Base-by-base conservation (phyloP, 371 early-diverging fungal species). In the Mucor racemosus region DNA sequence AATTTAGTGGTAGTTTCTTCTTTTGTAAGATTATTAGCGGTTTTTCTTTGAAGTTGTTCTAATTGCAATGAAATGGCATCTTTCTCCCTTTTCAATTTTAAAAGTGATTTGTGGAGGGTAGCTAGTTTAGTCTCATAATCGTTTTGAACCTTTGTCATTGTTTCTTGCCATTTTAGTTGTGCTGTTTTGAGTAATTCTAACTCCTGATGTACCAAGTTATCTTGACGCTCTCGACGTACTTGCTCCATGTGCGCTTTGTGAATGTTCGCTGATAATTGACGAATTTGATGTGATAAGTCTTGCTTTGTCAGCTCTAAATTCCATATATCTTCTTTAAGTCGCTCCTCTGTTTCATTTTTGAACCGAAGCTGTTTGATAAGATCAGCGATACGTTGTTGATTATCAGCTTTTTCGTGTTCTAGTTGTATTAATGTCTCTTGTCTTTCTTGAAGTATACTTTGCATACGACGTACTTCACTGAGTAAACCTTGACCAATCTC, bases 331-430 rank as follows among this genome's bases (percentile, higher is more conserved):
- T 81, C 77, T 46, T 78, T 78, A 10, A 73, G 39, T 65, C 56
- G 60, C 17, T 78, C 77, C 72, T 87, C 86, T 14, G 61, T 65
- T 48, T 86, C 82, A 53, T 73, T 69, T 34, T 80, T 84, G 34
- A 80, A 76, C 6, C 82, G 71, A 13, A 88, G 60, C 56, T 86
- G 84, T 39, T 82, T 81, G 21, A 73, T 71, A 46, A 88, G 74
- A 1, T 80, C 76, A 26, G 88, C 87, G 19, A 87, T 77, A 21
- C 78, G 76, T 15, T 81, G 84, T 19, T 85, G 84, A 26, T 80
- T 78, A 38, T 89, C 90, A 14, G 68, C 70, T 54, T 81, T 85
- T 36, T 87, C 82, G 14, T 75, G 75, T 55, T 88, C 88, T 15
- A 88, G 75, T 10, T 72, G 76, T 58, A 75, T 73, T 57, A 84